phyloP scores from a whole-genome alignment of 768 basidiomycete species.

The Termitomyces sp. region DNA sequence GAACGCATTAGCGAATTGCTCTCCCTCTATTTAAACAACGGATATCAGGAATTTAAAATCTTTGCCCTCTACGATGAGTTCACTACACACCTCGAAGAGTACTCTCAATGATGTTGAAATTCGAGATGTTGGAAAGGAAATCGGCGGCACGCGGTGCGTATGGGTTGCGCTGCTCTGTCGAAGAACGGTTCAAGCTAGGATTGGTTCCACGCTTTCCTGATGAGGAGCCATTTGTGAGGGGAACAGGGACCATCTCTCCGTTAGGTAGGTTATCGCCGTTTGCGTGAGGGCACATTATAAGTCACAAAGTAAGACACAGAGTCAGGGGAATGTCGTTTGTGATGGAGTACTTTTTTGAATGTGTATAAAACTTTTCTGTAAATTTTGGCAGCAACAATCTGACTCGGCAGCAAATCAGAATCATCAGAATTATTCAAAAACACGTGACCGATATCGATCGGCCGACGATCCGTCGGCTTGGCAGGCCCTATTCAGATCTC shows the following conservation, averaged over 20 bases:
- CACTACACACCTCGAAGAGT: conserved; percentile 76
- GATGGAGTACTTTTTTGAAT: conserved; percentile 5
- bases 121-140: conserved; percentile 87
- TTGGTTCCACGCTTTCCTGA: conserved; percentile 39
- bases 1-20: conserved; percentile 99
- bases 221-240: conserved; percentile 39
- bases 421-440: conserved; percentile 2
- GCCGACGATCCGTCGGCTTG: conserved; percentile 6
- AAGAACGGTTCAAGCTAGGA: conserved; percentile 26
- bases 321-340: background rate
- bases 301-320: conserved; percentile 2
- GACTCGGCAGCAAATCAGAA: conserved; percentile 7
- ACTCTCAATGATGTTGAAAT: conserved; percentile 96
- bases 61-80: background rate
- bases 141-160: conserved; percentile 91
- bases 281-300: conserved; percentile 59
- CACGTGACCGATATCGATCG: conserved; percentile 1
- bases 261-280: conserved; percentile 41
- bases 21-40: conserved; percentile 65
- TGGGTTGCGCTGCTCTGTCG: conserved; percentile 56
- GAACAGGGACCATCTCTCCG: conserved; percentile 70
- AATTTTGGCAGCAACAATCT: conserved; percentile 12
- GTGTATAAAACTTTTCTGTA: conserved; percentile 12
- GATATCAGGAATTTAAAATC: conserved; percentile 7
- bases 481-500: background rate